Percentiles rank a stretch among this genome's conserved stretches.
Conservation (phyloP, 495 filamentous ascomycete genomes). For the Penicillium cataractarum region DNA sequence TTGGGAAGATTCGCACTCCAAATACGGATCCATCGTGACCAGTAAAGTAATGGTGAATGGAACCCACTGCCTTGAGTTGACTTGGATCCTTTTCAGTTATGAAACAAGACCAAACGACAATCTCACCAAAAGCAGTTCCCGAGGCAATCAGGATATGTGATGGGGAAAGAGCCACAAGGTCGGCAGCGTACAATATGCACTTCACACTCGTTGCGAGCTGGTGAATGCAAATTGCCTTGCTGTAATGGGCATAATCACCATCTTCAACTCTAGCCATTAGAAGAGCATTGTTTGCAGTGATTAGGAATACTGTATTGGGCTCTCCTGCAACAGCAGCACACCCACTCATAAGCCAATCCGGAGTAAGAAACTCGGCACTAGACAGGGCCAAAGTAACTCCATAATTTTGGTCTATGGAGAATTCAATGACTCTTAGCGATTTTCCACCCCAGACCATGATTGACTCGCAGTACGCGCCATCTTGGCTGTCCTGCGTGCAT, state of each 20-base stretch:
- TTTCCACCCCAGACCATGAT: slow-evolving; percentile 77
- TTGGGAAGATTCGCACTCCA: slow-evolving; percentile 75
- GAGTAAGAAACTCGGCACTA: slow-evolving; percentile 47
- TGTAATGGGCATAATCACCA: slow-evolving; percentile 22
- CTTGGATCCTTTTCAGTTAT: slow-evolving; percentile 20
- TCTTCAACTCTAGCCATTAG: slow-evolving; percentile 46
- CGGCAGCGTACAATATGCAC: slow-evolving; percentile 86
- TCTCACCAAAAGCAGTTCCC: slow-evolving; percentile 92
- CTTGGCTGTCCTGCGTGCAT: slow-evolving; percentile 13
- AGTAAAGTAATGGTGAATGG: slow-evolving; percentile 71
- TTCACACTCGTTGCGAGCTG: slow-evolving; percentile 69
- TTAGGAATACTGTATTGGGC: slow-evolving; percentile 42
- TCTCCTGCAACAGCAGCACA: slow-evolving; percentile 37
- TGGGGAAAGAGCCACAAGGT: slow-evolving; percentile 61
- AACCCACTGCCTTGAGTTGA: slow-evolving; percentile 25
- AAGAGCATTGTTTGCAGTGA: slow-evolving; percentile 86
- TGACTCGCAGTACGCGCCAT: slow-evolving; percentile 35
- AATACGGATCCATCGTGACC: slow-evolving; percentile 96
- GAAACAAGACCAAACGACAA: slow-evolving; percentile 82
- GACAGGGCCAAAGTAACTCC: slow-evolving; percentile 19
- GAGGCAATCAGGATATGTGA: slow-evolving; percentile 73
- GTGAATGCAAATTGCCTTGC: slow-evolving; percentile 33
- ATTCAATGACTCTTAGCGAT: slow-evolving; percentile 64
- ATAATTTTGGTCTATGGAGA: slow-evolving; percentile 10
- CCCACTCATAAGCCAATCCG: slow-evolving; percentile 88